A percentile compares a stretch with the other conserved stretches of the same genome.
Conservation (phyloP, 2,329 filamentous ascomycete species). For the Fusarium cicatricum region DNA sequence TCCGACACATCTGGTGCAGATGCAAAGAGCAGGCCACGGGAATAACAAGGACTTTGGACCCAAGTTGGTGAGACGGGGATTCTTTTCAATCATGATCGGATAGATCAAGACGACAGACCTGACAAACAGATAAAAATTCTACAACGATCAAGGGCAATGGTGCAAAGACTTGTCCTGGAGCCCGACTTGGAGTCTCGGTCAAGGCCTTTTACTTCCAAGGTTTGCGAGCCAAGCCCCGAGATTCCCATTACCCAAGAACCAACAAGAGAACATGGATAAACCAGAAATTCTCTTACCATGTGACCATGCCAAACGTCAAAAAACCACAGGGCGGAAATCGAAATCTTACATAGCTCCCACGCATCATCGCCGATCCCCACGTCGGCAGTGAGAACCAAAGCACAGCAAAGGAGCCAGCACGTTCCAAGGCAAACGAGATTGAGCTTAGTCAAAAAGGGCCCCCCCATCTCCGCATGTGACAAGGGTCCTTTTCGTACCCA, state of each 20-base stretch:
- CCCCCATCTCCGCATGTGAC: constrained; percentile 4
- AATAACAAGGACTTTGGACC: neutral
- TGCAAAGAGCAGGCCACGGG: neutral
- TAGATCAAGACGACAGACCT: neutral
- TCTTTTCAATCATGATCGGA: too few relatives aligned
- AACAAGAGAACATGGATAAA: neutral
- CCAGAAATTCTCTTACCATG: neutral
- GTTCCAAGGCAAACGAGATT: constrained; percentile 38
- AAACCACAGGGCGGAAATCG: constrained; percentile 9
- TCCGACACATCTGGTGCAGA: neutral
- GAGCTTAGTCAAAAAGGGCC: constrained; percentile 36
- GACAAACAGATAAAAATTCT: neutral
- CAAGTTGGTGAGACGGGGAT: too few relatives aligned
- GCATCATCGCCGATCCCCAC: constrained; percentile 15
- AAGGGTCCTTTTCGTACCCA: neutral
- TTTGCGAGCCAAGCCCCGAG: neutral
- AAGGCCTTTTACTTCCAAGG: constrained; percentile 2
- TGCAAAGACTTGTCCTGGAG: neutral
- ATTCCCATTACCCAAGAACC: neutral
- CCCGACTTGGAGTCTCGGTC: neutral
- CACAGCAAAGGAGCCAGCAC: neutral
- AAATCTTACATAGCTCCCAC: constrained; percentile 8
- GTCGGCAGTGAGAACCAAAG: constrained; percentile 5
- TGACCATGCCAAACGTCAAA: neutral
- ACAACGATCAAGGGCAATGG: neutral